Base-by-base conservation (phyloP, 371 early-diverging fungal genomes). In the Mortierella sp. region DNA sequence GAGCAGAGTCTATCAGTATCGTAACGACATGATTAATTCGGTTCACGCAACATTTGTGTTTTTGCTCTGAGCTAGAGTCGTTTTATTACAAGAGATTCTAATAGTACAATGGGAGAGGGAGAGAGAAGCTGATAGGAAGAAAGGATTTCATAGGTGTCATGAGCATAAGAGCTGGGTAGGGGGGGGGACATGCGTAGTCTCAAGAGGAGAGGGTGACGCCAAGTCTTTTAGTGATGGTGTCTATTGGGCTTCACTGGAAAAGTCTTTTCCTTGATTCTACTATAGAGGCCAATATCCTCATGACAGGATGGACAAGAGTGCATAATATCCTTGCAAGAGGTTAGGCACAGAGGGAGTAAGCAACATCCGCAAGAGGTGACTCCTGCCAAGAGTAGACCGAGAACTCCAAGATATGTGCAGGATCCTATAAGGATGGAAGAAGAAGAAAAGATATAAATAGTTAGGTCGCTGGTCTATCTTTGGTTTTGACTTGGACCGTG, bases 311-410 rank as follows among this genome's bases (percentile, higher is more conserved):
- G 79, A 47, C 79, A 77, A 5, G 73, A 72, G 53, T 77, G 79
- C 70, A 77, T 57, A 26, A 77, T 69, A 30, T 77, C 79, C 53
- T 77, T 77, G 60, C 69, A 67, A 2, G 73, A 77, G 56, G 73
- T 63, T 18, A 77, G 43, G 47, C 72, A 77, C 15, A 77, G 37
- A 0, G 79, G 79, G 48, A 77, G 43, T n/a, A 77, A 60, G 30
- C 79, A 77, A 57, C 79, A 77, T 47, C 79, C 79, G 46, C 77
- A 77, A 0, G 79, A 65, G 44, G 79, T 72, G 16, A 77, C 46
- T 7, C 79, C 79, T 5, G 66, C 69, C 9, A 77, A 28, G 19
- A 69, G 44, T 48, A 77, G 62, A 30, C 69, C 72, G 15, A 77
- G 64, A 25, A 77, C 62, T 14, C 79, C 66, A 9, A 77, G 66